Conservation (phyloP, 2,329 filamentous ascomycete genomes). For the Cladosporium sp. region DNA sequence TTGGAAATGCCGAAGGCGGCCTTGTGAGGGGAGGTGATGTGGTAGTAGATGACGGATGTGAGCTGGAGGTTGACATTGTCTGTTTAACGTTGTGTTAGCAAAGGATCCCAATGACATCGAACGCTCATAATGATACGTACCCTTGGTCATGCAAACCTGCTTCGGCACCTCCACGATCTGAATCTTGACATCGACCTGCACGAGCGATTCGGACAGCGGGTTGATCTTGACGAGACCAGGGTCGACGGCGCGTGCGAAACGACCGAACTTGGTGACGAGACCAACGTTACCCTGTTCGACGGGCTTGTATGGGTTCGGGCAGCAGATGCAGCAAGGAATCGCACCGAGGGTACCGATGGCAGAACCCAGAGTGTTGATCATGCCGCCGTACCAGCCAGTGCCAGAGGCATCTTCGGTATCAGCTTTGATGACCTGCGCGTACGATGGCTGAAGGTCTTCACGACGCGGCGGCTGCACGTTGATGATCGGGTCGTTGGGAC, state of each 20-base stretch:
- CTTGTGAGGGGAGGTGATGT: conserved; percentile 93
- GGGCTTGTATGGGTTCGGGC: conserved; percentile 93
- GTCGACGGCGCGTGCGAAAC: conserved; percentile 93
- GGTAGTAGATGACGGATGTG: conserved; percentile 98
- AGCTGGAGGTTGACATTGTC: conserved; percentile 95
- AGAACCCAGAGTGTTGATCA: conserved; percentile 77
- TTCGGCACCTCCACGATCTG: conserved; percentile 96
- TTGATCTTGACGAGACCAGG: conserved; percentile 97
- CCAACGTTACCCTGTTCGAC: conserved; percentile 90
- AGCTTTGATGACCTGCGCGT: conserved; percentile 62
- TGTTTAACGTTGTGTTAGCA: background rate
- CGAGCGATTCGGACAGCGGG: conserved; percentile 83
- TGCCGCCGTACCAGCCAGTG: conserved; percentile 76
- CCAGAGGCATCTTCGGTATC: conserved; percentile 64
- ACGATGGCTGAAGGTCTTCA: conserved; percentile 78
- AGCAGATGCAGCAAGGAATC: conserved; percentile 86
- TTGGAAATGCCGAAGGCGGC: conserved; percentile 95
- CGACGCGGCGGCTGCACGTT: conserved; percentile 75
- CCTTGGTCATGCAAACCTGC: conserved; percentile 97
- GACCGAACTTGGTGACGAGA: conserved; percentile 91
- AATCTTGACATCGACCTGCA: conserved; percentile 97
- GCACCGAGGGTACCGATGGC: conserved; percentile 78
- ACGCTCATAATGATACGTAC: background rate
- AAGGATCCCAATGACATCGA: background rate
- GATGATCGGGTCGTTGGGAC: conserved; percentile 37